phyloP scores from a whole-genome alignment of 768 basidiomycete species.

The Gelatoporia subvermispora region DNA sequence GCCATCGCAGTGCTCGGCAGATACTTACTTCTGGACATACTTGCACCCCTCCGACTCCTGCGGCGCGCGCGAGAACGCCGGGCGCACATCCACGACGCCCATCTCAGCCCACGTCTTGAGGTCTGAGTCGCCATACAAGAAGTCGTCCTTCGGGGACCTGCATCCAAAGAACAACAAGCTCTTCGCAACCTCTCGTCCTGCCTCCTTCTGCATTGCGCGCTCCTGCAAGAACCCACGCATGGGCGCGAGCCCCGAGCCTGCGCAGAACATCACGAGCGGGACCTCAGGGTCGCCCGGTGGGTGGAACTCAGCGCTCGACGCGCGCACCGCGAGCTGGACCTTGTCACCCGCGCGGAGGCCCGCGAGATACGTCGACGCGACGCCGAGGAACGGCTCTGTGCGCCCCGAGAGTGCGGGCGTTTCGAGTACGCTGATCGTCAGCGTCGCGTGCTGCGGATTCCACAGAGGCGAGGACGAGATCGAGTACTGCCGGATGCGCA shows the following conservation, averaged over 20 bases:
- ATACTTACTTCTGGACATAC: slow-evolving; percentile 15
- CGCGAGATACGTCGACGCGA: slow-evolving; percentile 41
- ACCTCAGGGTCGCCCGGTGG: slow-evolving; percentile 33
- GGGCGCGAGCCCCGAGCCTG: slow-evolving; percentile 45
- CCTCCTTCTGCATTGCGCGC: slow-evolving; percentile 37
- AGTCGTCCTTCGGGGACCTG: slow-evolving; percentile 32
- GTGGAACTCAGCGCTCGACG: slow-evolving; percentile 36
- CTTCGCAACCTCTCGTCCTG: slow-evolving; percentile 35
- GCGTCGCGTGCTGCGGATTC: slow-evolving; percentile 34
- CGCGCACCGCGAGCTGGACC: slow-evolving; percentile 36
- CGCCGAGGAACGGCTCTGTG: slow-evolving; percentile 34
- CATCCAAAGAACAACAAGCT: slow-evolving; percentile 43
- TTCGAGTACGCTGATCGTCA: slow-evolving; percentile 41
- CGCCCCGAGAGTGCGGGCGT: slow-evolving; percentile 31
- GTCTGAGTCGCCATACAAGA: slow-evolving; percentile 35
- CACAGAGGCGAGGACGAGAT: slow-evolving; percentile 47
- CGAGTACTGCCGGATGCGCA: slow-evolving; percentile 49
- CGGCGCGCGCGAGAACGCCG: slow-evolving; percentile 29
- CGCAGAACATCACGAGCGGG: slow-evolving; percentile 42
- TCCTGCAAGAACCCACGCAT: slow-evolving; percentile 50
- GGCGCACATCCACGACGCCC: slow-evolving; percentile 39
- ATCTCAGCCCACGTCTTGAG: slow-evolving; percentile 33
- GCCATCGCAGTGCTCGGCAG: background rate
- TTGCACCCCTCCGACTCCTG: slow-evolving; percentile 12
- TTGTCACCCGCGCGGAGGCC: slow-evolving; percentile 30